Base-by-base conservation (phyloP, 495 filamentous ascomycete species). In the Apiosordaria backusii region DNA sequence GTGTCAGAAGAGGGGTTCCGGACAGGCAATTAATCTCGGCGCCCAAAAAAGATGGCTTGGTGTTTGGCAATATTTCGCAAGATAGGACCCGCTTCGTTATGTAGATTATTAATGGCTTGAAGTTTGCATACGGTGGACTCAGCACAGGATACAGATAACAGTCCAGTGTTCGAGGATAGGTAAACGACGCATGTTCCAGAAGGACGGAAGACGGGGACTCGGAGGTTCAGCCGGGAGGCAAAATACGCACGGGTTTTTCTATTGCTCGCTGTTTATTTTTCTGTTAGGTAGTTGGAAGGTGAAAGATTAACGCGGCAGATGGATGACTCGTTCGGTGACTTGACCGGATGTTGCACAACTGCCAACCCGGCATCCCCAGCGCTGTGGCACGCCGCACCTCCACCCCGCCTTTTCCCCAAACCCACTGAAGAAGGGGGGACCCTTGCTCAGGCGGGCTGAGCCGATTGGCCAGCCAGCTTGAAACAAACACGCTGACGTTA, bases 271-370 rank as follows among this genome's bases (percentile, higher is more conserved):
- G n/a, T 55, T 55, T 23, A 19, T 55, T 23, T 16, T 3, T 24
- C 21, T 18, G 53, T 10, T 13, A 5, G 53, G 22, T 55, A 24
- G n/a, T 55, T 21, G 19, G 18, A 21, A 6, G 53, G 50, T n/a
- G 50, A 26, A 59, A 18, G 22, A 27, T 23, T 4, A 24, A 24
- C 9, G 53, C 50, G 15, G 50, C 27, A 21, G 13, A 54, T 52
- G 57, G 62, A 68, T 68, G 67, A 68, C 62, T 68, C 67, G 67
- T 57, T 64, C 67, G 67, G 67, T 63, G 62, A 63, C 58, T 68
- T n/a, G 40, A 22, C 24, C 29, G 25, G 7, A n/a, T n/a, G 35
- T 45, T 45, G 35, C 35, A 45, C 35, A 45, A 13, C 3, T 45
- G 13, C 35, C 9, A 45, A 45, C 16, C 26, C 59, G 22, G 52